Conservation (phyloP, 768 basidiomycete genomes). For the Neoboletus subvelutipes region DNA sequence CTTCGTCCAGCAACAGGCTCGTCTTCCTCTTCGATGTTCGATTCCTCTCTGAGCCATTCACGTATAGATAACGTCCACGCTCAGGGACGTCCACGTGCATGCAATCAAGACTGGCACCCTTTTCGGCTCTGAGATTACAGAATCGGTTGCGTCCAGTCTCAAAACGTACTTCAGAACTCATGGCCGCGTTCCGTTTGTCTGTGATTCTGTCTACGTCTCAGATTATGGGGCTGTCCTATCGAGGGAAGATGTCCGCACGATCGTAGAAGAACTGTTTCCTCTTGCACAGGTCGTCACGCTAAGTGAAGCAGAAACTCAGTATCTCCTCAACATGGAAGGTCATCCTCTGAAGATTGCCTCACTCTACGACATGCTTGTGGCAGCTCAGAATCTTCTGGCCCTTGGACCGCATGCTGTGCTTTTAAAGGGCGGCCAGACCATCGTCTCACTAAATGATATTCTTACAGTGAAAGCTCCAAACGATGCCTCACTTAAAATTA, state of each 20-base stretch:
- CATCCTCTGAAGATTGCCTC: neutral
- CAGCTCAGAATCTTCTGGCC: neutral
- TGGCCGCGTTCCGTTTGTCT: neutral
- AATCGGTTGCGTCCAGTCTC: neutral
- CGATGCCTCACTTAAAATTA: neutral
- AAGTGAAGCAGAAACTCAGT: neutral
- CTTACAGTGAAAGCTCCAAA: neutral
- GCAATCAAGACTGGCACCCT: conserved; percentile 3
- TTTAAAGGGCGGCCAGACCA: neutral
- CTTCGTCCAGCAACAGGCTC: neutral
- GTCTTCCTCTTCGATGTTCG: neutral
- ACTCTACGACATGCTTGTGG: neutral
- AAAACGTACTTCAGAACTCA: neutral
- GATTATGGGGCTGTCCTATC: neutral
- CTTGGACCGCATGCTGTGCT: neutral
- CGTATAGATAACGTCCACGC: neutral
- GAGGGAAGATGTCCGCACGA: neutral
- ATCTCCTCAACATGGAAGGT: neutral
- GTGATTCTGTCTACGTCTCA: conserved; percentile 1
- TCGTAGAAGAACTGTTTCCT: neutral
- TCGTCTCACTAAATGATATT: neutral
- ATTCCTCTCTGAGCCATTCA: neutral
- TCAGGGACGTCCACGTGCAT: neutral
- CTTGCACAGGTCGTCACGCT: neutral
- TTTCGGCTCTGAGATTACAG: neutral